phyloP scores from a whole-genome alignment of 257 asterid genomes.

The Solanum appendiculatum region DNA sequence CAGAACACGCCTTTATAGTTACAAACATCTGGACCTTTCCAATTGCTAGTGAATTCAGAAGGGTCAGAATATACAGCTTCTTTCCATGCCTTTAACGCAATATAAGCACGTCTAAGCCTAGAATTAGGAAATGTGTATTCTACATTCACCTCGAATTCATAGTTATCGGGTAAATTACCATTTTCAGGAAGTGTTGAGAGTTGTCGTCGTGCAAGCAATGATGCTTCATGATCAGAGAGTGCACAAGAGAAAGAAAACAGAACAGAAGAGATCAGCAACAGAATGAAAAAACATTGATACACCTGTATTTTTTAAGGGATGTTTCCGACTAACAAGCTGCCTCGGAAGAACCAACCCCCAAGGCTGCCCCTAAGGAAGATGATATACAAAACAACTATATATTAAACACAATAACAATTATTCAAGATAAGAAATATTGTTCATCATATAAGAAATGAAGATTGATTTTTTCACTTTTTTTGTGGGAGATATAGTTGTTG shows the following conservation, averaged over 20 bases:
- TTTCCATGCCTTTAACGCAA: conserved; percentile 29
- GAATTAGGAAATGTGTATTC: neutral
- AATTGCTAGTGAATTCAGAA: conserved; percentile 12
- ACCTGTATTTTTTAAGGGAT: neutral
- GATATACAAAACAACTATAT: neutral
- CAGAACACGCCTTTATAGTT: conserved; percentile 23
- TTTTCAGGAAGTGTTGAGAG: conserved; percentile 9
- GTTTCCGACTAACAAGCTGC: neutral
- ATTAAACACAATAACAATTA: neutral
- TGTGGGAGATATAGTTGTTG: neutral
- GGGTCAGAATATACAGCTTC: conserved; percentile 24
- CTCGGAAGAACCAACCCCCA: neutral
- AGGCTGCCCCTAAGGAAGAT: neutral
- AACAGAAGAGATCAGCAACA: neutral
- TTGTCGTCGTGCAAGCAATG: conserved; percentile 8
- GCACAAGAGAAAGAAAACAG: conserved; percentile 1
- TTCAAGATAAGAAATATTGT: neutral
- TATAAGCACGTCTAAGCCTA: conserved; percentile 18
- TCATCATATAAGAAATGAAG: neutral
- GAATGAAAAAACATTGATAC: neutral
- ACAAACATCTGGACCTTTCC: conserved; percentile 35
- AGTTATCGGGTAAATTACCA: conserved; percentile 3
- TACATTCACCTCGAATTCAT: neutral
- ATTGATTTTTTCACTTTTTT: neutral
- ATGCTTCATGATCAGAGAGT: conserved; percentile 6